Conservation (phyloP, 371 early-diverging fungal genomes). For the Dichotomocladium elegans region DNA sequence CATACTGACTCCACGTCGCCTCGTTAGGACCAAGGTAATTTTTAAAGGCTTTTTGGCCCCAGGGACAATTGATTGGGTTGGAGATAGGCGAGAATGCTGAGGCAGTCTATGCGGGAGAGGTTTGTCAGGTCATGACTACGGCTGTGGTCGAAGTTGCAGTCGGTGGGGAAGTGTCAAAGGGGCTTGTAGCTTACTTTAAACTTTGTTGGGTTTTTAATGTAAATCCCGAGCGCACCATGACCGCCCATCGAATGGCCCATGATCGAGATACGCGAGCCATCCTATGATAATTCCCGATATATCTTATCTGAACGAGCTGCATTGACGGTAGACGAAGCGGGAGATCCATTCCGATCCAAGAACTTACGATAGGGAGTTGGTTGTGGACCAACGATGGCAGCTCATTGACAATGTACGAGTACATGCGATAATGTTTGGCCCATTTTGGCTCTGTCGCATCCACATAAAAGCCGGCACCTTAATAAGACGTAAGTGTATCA, state of each 20-base stretch:
- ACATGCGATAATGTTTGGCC: conserved; percentile 78
- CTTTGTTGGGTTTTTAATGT: conserved; percentile 62
- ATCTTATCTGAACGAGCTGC: background rate
- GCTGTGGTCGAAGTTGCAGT: background rate
- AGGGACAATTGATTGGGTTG: conserved; percentile 64
- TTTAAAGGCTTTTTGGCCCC: conserved; percentile 79
- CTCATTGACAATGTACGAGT: conserved; percentile 77
- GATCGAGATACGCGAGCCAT: conserved; percentile 59
- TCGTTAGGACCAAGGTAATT: conserved; percentile 67
- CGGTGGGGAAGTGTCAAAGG: background rate
- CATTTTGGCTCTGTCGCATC: conserved; percentile 75
- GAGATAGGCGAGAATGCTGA: conserved; percentile 86
- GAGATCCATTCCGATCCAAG: no score
- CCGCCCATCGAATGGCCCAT: conserved; percentile 92
- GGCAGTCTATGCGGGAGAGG: no score
- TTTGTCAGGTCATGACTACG: no score
- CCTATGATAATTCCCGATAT: conserved; percentile 23
- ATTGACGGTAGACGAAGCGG: no score
- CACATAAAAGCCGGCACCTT: conserved; percentile 80
- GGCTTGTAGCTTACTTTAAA: conserved; percentile 43
- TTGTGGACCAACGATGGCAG: conserved; percentile 55
- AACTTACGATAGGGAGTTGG: conserved; percentile 60
- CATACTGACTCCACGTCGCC: conserved; percentile 67
- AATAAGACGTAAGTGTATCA: background rate
- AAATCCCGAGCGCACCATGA: conserved; percentile 84